Percentiles rank a stretch among this genome's conserved stretches.
These are phyloP conservation scores for Pseudogymnoascus sp. DNA, from an alignment of 2,329 filamentous ascomycete genomes.

Conservation along the genomic window DNA sequence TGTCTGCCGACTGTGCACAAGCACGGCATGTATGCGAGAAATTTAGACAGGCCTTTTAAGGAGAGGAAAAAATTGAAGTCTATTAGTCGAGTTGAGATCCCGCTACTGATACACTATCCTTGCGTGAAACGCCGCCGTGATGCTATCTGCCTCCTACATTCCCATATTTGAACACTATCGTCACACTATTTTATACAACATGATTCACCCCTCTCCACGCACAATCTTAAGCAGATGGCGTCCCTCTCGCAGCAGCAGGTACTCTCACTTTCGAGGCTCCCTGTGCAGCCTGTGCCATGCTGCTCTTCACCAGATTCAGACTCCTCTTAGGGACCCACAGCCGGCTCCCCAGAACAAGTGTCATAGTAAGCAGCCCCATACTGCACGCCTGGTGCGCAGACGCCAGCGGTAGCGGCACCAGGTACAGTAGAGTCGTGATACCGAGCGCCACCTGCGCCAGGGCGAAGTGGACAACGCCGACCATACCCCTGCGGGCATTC, in stretches of 20 bases:
- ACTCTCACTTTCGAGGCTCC: neutral
- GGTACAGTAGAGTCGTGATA: slow-evolving; percentile 85
- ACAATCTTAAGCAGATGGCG: neutral
- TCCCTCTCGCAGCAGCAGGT: neutral
- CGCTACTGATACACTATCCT: neutral
- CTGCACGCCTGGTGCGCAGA: slow-evolving; percentile 90
- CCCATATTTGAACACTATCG: slow-evolving; percentile 5
- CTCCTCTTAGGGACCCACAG: slow-evolving; percentile 64
- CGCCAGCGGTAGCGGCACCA: slow-evolving; percentile 81
- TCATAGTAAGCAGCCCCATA: slow-evolving; percentile 74
- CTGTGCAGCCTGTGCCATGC: slow-evolving; percentile 13
- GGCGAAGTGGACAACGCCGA: slow-evolving; percentile 76
- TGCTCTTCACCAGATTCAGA: slow-evolving; percentile 46
- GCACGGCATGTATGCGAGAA: neutral
- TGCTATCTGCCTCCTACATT: neutral
- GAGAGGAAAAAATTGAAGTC: neutral
- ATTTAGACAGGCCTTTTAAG: neutral
- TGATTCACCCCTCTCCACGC: neutral
- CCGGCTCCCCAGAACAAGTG: slow-evolving; percentile 69
- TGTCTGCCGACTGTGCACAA: neutral
- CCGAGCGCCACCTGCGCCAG: slow-evolving; percentile 76
- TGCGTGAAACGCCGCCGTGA: slow-evolving; percentile 2
- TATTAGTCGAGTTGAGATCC: slow-evolving; percentile 8
- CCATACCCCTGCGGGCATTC: slow-evolving; percentile 58
- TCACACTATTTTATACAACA: neutral